These are phyloP conservation scores for Gossypioides kirkii DNA, from an alignment of 345 rosid species.

Conservation along the genomic window DNA sequence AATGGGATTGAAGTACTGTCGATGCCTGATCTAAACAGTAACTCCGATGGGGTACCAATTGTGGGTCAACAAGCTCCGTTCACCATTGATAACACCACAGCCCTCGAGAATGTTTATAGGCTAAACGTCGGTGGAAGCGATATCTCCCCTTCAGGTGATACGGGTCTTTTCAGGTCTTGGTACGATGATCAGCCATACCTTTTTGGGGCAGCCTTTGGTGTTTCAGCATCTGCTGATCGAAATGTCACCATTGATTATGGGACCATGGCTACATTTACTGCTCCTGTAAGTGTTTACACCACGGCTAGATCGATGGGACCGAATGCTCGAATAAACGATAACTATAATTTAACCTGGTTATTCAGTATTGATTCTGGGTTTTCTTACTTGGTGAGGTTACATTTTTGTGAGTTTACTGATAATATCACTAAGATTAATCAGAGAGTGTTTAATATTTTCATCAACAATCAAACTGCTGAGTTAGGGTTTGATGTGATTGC, in stretches of 20 bases:
- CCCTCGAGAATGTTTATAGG: constrained; percentile 79
- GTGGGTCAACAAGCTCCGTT: constrained; percentile 35
- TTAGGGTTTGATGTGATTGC: constrained; percentile 45
- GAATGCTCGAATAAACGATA: constrained; percentile 28
- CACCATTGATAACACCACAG: constrained; percentile 58
- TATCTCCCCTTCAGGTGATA: constrained; percentile 72
- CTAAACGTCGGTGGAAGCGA: constrained; percentile 85
- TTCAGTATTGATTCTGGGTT: constrained; percentile 80
- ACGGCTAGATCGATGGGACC: constrained; percentile 91
- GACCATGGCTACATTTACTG: constrained; percentile 53
- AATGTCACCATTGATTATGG: constrained; percentile 39
- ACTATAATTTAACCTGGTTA: constrained; percentile 82
- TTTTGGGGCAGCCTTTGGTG: constrained; percentile 57
- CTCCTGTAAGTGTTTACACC: constrained; percentile 61
- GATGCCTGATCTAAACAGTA: constrained; percentile 77
- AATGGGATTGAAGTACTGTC: constrained; percentile 94
- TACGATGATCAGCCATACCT: constrained; percentile 61
- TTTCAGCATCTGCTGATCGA: constrained; percentile 36
- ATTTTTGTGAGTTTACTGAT: constrained; percentile 66
- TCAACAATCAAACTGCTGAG: constrained; percentile 66
- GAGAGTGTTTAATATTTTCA: constrained; percentile 57
- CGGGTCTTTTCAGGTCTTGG: constrained; percentile 84
- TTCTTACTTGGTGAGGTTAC: constrained; percentile 83
- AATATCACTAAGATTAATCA: constrained; percentile 46
- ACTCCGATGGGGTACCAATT: constrained; percentile 34